phyloP scores from a whole-genome alignment of 257 asterid species.

The Nicotiana knightiana region DNA sequence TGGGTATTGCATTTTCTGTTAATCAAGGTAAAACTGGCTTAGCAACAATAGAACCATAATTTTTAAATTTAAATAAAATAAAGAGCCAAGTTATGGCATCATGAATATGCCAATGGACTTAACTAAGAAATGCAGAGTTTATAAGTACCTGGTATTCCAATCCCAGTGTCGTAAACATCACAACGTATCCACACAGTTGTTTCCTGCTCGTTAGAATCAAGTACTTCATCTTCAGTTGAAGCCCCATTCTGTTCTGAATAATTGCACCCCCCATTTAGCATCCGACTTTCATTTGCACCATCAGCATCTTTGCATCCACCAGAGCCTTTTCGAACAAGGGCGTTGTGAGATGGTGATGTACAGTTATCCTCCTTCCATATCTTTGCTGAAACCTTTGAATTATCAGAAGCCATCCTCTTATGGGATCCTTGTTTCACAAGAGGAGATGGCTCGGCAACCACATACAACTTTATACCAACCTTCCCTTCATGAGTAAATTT shows the following conservation, averaged over 20 bases:
- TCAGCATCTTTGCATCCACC: slow-evolving; percentile 6
- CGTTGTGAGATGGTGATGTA: slow-evolving; percentile 18
- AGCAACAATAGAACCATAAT: not conserved
- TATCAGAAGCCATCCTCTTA: slow-evolving; percentile 17
- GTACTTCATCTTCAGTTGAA: slow-evolving; percentile 30
- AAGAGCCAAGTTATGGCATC: not conserved
- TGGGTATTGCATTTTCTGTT: slow-evolving; percentile 67
- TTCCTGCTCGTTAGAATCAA: slow-evolving; percentile 28
- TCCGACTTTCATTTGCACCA: slow-evolving; percentile 12
- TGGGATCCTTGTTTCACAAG: slow-evolving; percentile 24
- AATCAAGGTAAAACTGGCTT: slow-evolving; percentile 4
- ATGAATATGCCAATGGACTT: not conserved
- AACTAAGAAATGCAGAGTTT: not conserved
- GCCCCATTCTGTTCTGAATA: slow-evolving; percentile 18
- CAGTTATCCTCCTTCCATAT: slow-evolving; percentile 24
- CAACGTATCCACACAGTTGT: slow-evolving; percentile 72
- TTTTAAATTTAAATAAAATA: not conserved
- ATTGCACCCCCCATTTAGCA: slow-evolving; percentile 16
- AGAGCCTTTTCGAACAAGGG: slow-evolving; percentile 5
- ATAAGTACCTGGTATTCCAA: slow-evolving; percentile 81
- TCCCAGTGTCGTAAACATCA: slow-evolving; percentile 84
- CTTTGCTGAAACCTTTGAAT: slow-evolving; percentile 14
- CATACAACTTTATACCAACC: slow-evolving; percentile 73
- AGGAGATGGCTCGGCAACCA: slow-evolving; percentile 41
- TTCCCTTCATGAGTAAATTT: slow-evolving; percentile 92